phyloP scores from a whole-genome alignment of 2,329 filamentous ascomycete species.

The Lojkania enalia region DNA sequence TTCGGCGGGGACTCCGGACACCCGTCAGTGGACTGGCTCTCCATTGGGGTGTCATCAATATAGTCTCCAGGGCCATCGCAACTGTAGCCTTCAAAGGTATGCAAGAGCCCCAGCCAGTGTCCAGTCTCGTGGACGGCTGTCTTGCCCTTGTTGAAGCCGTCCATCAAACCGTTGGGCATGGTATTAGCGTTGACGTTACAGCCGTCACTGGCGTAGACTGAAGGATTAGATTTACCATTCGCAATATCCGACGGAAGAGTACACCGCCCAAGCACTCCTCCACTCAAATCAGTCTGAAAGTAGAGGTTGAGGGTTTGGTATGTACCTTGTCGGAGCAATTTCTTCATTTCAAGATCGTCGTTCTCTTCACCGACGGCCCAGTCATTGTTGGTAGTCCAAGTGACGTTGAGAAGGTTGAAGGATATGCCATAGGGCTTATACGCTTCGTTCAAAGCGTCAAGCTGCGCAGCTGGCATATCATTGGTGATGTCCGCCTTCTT shows the following conservation, averaged over 20 bases:
- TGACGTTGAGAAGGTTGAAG: constrained; percentile 55
- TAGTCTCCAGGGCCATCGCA: constrained; percentile 51
- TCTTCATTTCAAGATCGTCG: constrained; percentile 57
- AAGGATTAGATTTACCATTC: constrained; percentile 43
- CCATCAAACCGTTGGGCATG: constrained; percentile 56
- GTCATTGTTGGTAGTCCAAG: constrained; percentile 56
- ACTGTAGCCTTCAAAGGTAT: constrained; percentile 52
- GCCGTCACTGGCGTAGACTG: constrained; percentile 56
- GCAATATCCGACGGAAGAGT: constrained; percentile 51
- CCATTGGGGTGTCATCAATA: constrained; percentile 49
- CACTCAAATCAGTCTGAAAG: constrained; percentile 59
- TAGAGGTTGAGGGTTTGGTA: constrained; percentile 62
- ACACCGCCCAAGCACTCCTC: constrained; percentile 58
- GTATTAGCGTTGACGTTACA: constrained; percentile 62
- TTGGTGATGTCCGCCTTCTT: constrained; percentile 46
- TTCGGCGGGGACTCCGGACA: constrained; percentile 56
- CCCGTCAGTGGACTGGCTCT: constrained; percentile 55
- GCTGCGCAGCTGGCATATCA: constrained; percentile 45
- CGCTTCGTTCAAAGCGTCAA: constrained; percentile 45
- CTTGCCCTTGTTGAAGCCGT: constrained; percentile 54
- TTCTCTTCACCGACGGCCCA: constrained; percentile 56
- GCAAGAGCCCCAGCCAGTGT: constrained; percentile 53
- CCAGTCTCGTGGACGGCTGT: constrained; percentile 54
- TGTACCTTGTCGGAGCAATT: constrained; percentile 55
- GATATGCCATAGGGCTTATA: constrained; percentile 56